Percentiles rank a stretch among this genome's conserved stretches.
Conservation (phyloP, 805 yeast species). For the Yamadazyma akitaensis region DNA sequence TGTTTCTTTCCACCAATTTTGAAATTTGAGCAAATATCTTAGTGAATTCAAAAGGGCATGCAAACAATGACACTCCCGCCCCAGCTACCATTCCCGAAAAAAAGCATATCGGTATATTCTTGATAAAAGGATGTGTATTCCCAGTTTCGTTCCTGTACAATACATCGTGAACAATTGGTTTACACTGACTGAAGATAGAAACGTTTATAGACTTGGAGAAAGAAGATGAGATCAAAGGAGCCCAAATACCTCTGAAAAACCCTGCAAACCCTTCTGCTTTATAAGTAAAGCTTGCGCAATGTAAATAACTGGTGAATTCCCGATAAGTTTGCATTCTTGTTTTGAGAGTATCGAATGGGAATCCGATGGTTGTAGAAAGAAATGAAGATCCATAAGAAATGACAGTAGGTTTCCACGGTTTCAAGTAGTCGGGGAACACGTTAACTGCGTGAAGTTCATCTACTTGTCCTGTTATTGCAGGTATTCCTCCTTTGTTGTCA, state of each 20-base stretch:
- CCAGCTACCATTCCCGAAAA: constrained; percentile 69
- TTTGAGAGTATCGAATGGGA: constrained; percentile 82
- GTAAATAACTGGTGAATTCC: constrained; percentile 49
- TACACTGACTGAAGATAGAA: constrained; percentile 54
- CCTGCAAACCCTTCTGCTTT: constrained; percentile 63
- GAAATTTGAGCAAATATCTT: constrained; percentile 77
- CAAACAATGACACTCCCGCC: constrained; percentile 55
- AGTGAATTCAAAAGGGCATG: constrained; percentile 84
- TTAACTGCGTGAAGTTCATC: constrained; percentile 45
- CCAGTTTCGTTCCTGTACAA: constrained; percentile 12
- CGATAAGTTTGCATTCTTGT: constrained; percentile 81
- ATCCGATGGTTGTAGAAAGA: constrained; percentile 66
- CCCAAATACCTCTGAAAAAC: constrained; percentile 72
- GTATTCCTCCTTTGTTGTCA: constrained; percentile 28
- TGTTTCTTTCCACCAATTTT: constrained; percentile 34
- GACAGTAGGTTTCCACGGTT: constrained; percentile 55
- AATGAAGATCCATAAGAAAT: constrained; percentile 65
- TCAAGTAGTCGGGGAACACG: constrained; percentile 44
- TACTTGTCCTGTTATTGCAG: constrained; percentile 60
- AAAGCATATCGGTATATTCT: constrained; percentile 43
- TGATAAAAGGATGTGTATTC: constrained; percentile 38
- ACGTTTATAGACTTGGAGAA: constrained; percentile 65
- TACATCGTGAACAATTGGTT: constrained; percentile 35
- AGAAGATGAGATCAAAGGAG: constrained; percentile 68
- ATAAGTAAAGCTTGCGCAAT: constrained; percentile 56